Conservation (phyloP, 192 early-diverging fungal genomes). For the Lobosporangium transversale region DNA sequence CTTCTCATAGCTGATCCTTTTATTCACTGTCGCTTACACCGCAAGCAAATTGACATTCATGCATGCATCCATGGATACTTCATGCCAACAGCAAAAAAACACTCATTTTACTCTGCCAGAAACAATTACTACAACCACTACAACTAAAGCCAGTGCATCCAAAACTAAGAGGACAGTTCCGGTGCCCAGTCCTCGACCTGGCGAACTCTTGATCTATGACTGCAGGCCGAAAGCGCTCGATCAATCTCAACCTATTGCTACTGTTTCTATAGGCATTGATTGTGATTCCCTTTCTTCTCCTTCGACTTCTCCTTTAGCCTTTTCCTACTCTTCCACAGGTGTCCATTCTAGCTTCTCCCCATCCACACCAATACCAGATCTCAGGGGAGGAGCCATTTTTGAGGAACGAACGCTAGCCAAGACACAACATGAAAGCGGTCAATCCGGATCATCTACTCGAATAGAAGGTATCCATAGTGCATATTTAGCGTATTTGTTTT, state of each 20-base stretch:
- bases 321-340: too few species aligned
- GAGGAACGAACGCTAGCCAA: too few species aligned
- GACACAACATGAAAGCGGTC: too few species aligned
- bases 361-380: too few species aligned
- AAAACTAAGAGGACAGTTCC: background rate
- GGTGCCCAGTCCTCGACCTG: conserved; percentile 51
- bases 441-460: too few species aligned
- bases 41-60: background rate
- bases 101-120: background rate
- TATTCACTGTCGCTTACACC: background rate
- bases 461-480: too few species aligned
- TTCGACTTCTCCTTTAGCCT: background rate
- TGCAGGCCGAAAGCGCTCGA: conserved; percentile 25
- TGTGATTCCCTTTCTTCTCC: background rate
- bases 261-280: background rate
- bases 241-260: background rate
- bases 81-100: background rate
- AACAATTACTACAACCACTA: background rate
- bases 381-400: too few species aligned
- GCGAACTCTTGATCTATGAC: conserved; percentile 60
- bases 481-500: too few species aligned
- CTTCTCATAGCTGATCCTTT: background rate
- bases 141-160: too few species aligned
- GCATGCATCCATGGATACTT: background rate
- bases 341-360: too few species aligned